Evolutionary conservation across 768 basidiomycete species (phyloP), one percentile per base, ranked within the genome.

Genomic region (Boletus edulis): DNA sequence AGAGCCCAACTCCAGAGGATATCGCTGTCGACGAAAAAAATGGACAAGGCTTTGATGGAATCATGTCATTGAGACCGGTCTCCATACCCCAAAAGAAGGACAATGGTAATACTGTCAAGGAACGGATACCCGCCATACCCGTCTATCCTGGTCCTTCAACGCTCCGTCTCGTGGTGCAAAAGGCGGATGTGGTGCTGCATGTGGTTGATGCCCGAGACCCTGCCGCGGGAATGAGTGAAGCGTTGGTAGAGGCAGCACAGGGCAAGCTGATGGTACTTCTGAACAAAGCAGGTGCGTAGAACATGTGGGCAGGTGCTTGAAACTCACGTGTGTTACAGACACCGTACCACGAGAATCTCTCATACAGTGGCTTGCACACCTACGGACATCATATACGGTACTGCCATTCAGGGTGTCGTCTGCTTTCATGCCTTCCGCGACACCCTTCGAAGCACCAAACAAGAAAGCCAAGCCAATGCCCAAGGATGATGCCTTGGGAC

Each of bases 131-230:
- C 18, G 35, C 49, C 17, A 52, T 69, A 52, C 61, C 69, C 27
- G 55, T 71, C 11, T 60, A 47, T 11, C 62, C 67, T 13, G 71
- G 69, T 42, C 69, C 69, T 45, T 49, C 49, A 5, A 67, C 66
- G 46, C 47, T 72, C 3, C 69, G 65, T 14, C 49, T 60, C 17
- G 91, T 89, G 6, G 65, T 96, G 54, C 83, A 91, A 59, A 78
- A 78, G 52, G 86, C 91, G 34, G 90, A 97, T 68, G 86, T 91
- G 7, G 70, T 94, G 3, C 56, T 95, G 22, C 78, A 94, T 68
- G 82, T 96, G 14, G 77, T 96, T 42, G 94, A 96, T 67, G 89
- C 87, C 2, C 79, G 92, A 46, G 94, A 96, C 67, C 93, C 94
- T 12, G 67, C 81, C 12, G 76, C 88, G 18, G 85, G 81, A 66